A percentile compares a stretch with the other conserved stretches of the same genome.
phyloP scores from a whole-genome alignment of 768 basidiomycete species.

The Leccinum incarnatum region DNA sequence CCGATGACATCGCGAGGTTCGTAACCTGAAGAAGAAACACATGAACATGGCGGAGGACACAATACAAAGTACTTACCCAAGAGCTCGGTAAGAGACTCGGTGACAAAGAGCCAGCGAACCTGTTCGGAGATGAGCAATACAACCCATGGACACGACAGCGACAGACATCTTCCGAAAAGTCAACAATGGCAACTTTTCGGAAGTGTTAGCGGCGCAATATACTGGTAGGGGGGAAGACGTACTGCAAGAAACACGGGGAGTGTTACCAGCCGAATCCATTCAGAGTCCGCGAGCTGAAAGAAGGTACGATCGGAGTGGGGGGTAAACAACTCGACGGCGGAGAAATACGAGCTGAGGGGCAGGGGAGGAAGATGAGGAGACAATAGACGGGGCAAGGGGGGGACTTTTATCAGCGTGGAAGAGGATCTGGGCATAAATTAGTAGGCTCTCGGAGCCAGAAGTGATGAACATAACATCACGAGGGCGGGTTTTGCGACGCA shows the following conservation, averaged over 20 bases:
- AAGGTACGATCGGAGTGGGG: neutral
- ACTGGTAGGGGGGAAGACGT: constrained; percentile 30
- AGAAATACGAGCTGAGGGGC: neutral
- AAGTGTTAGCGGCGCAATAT: constrained; percentile 7
- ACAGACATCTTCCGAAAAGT: constrained; percentile 71
- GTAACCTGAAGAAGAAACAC: constrained; percentile 47
- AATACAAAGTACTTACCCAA: constrained; percentile 41
- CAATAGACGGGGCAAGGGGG: neutral
- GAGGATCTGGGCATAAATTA: constrained; percentile 10
- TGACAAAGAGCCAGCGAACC: constrained; percentile 67
- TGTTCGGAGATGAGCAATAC: constrained; percentile 24
- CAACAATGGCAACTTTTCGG: constrained; percentile 68
- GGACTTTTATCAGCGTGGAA: constrained; percentile 18
- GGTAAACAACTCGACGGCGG: neutral
- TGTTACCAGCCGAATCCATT: constrained; percentile 38
- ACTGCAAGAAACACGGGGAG: constrained; percentile 81
- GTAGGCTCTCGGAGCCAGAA: constrained; percentile 14
- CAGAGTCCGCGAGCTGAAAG: neutral
- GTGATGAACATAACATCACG: constrained; percentile 18
- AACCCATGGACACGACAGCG: neutral
- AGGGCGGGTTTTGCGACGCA: neutral
- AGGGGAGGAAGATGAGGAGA: neutral
- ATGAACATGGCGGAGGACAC: neutral
- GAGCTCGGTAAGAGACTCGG: constrained; percentile 63
- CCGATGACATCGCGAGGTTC: constrained; percentile 73